Conservation (phyloP, 164 flowering plant genomes). For the Aristolochia fimbriata region DNA sequence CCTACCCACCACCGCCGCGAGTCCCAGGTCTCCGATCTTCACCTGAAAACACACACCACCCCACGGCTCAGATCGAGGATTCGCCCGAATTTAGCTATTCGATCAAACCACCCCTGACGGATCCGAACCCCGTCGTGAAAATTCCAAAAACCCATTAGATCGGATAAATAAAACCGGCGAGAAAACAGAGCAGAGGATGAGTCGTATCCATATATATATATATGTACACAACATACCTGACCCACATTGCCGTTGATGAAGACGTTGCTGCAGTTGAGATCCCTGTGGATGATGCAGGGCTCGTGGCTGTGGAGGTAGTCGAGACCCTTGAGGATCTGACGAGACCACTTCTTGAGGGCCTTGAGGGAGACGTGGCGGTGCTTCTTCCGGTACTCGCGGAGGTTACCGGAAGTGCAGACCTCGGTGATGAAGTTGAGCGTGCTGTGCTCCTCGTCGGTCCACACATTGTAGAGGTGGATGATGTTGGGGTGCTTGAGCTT, state of each 20-base stretch:
- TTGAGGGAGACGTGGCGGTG: constrained; percentile 58
- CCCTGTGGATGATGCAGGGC: constrained; percentile 75
- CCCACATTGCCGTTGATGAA: constrained; percentile 81
- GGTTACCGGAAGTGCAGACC: constrained; percentile 65
- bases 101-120: too few relatives aligned
- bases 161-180: not conserved
- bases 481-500: constrained; percentile 37
- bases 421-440: constrained; percentile 74
- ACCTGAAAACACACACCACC: constrained; percentile 23
- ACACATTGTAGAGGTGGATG: constrained; percentile 34
- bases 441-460: constrained; percentile 34
- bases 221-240: too few relatives aligned
- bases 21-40: constrained; percentile 74
- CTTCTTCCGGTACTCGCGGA: constrained; percentile 69
- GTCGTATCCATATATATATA: too few relatives aligned
- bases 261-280: constrained; percentile 73
- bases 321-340: constrained; percentile 61
- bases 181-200: not conserved
- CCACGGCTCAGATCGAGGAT: too few relatives aligned
- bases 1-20: constrained; percentile 62
- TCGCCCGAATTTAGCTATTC: too few relatives aligned
- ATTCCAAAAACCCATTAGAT: not conserved
- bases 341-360: constrained; percentile 78
- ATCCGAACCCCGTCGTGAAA: too few relatives aligned
- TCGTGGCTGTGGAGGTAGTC: constrained; percentile 60